Evolutionary conservation across 805 yeast species (phyloP).

Genomic region (Yarrowia deformans): DNA sequence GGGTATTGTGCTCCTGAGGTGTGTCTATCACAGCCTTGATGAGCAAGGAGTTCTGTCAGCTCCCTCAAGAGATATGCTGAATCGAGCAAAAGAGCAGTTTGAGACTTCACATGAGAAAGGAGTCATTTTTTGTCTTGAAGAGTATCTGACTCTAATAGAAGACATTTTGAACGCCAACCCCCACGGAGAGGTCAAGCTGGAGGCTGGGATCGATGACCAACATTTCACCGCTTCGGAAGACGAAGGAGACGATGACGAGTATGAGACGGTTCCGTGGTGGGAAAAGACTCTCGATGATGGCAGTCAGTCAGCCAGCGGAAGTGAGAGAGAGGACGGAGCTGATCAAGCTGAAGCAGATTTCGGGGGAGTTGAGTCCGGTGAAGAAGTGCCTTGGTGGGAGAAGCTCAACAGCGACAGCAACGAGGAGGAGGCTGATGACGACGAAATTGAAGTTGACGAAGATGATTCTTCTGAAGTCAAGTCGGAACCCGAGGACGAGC

Average conservation of each 20-base stretch:
- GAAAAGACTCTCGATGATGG: neutral
- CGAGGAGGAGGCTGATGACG: neutral
- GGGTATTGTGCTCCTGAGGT: neutral
- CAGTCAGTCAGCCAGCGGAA: too few species aligned
- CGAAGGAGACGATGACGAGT: neutral
- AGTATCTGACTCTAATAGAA: neutral
- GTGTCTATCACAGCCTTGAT: neutral
- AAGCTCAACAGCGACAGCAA: constrained; percentile 4
- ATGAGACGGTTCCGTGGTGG: neutral
- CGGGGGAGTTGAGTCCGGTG: neutral
- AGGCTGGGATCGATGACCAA: neutral
- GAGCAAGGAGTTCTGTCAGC: neutral
- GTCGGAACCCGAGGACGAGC: neutral
- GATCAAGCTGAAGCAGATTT: neutral
- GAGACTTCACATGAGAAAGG: neutral
- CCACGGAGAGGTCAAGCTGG: neutral
- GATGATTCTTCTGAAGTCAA: neutral
- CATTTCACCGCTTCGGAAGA: too few species aligned
- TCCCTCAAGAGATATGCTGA: neutral
- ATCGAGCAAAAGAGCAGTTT: neutral
- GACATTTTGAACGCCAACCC: neutral
- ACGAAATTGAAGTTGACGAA: neutral
- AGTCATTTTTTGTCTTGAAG: neutral
- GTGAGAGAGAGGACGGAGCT: too few species aligned
- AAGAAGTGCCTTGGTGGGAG: constrained; percentile 26